Percentiles rank a stretch among this genome's conserved stretches.
phyloP scores from a whole-genome alignment of 2,329 filamentous ascomycete species.

The Cyphellophora attinorum region DNA sequence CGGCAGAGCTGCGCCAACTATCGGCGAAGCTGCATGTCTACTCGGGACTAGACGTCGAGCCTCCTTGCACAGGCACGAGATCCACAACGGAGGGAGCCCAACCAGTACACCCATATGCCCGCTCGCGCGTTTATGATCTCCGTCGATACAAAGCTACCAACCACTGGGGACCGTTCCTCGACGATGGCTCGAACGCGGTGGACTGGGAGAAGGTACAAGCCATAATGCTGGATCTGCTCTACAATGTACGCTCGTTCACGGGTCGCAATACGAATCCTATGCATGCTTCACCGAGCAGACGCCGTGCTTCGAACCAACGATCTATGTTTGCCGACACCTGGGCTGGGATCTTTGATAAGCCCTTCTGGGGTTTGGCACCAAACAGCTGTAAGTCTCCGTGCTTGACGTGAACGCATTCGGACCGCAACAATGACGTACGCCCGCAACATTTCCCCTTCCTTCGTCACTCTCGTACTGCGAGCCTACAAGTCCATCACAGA shows the following conservation, averaged over 20 bases:
- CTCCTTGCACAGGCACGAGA: constrained; percentile 10
- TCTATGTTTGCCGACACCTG: constrained; percentile 14
- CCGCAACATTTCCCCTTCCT: neutral
- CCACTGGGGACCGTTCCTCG: constrained; percentile 62
- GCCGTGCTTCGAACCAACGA: too few species aligned
- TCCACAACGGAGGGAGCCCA: constrained; percentile 8
- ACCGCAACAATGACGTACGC: too few species aligned
- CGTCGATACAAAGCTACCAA: constrained; percentile 54
- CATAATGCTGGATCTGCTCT: constrained; percentile 58
- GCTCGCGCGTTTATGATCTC: constrained; percentile 64
- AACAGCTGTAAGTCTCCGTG: constrained; percentile 18
- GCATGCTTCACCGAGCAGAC: neutral
- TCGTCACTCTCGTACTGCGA: neutral
- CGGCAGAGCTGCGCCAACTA: constrained; percentile 45
- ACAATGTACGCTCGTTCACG: constrained; percentile 47
- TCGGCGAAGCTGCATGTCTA: constrained; percentile 63
- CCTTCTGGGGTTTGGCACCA: constrained; percentile 18
- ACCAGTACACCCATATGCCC: constrained; percentile 49
- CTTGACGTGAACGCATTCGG: too few species aligned
- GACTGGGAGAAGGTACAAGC: constrained; percentile 78
- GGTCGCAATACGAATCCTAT: constrained; percentile 5
- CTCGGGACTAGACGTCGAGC: constrained; percentile 51
- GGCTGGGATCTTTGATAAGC: constrained; percentile 13
- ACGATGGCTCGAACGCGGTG: constrained; percentile 51
- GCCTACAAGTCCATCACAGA: too few species aligned